Evolutionary conservation across 225 moss, liverwort and hornwort genomes (phyloP), one percentile per base, ranked within the genome.

Genomic region (Pseudisothecium myosuroides): DNA sequence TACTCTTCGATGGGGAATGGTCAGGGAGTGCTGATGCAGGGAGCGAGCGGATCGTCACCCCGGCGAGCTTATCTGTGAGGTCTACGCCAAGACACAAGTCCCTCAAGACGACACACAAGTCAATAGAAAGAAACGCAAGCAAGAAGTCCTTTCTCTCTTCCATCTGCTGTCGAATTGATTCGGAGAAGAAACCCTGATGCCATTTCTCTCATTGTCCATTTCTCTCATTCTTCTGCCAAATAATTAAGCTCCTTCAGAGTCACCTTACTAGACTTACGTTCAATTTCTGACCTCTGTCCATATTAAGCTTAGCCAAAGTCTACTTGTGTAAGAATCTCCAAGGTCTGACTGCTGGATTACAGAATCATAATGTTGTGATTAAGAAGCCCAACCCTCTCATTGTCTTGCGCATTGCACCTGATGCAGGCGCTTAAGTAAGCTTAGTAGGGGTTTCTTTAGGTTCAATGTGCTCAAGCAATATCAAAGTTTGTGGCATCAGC

Each of bases 141-240:
- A 84, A 90, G 87, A 90, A 88, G 73, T 85, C 90, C 26, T 92
- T 93, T 50, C 83, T 92, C 83, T 84, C 92, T 75, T 90, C 93
- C 47, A 74, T 88, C 49, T 93, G 93, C 89, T 93, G 92, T 79
- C 90, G 89, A 76, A 78, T 83, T 49, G 88, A 83, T 87, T 20
- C 68, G 28, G 88, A 31, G 63, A 89, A 80, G 55, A 54, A 68
- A 73, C 15, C 79, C 24, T 91, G 43, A 88, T 69, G 66, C 36
- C 49, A 20, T 34, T 22, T n/a, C n/a, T n/a, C 32, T 32, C 39
- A 61, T 76, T 88, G 49, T 66, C 66, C 68, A 76, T 55, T 83
- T 77, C 39, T 71, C 14, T 52, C 36, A 89, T 89, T 91, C 65
- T 71, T 89, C 83, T 64, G 71, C 73, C 65, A 89, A 89, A 73